Base-by-base conservation (phyloP, 306 rosid genomes). In the Lathyrus oleraceus region DNA sequence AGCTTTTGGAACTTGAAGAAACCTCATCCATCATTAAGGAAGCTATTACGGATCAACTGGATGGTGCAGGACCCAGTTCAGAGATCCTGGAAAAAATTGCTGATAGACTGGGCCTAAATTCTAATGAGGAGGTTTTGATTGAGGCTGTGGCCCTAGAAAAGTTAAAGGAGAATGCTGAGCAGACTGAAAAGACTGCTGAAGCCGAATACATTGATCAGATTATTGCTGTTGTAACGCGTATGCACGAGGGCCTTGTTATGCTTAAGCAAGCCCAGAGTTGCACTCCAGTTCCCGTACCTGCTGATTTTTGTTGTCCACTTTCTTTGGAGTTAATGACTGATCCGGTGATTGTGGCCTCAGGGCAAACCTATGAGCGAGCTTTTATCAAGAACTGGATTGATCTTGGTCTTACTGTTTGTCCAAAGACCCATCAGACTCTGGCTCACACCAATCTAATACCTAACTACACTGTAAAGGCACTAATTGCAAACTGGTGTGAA, bases 281-380 rank as follows among this genome's bases (percentile, higher is more conserved):
- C 79, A 85, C 95, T 66, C 89, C 92, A 12, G 91, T 94, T 71
- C 81, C 84, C 30, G 87, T 91, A 73, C 92, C 92, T 73, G 72
- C 96, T 74, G 99, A 91, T 76, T 95, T 95, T 82, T 95, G 99
- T 72, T 95, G 99, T 79, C 99, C 99, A 71, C 96, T 95, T 70
- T 95, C 99, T 60, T 81, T 95, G 58, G 95, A 95, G 85, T 86
- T 95, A 80, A 95, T 95, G 99, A 95, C 89, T 12, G 99, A 95
- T 86, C 99, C 99, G 0, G 96, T 95, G 62, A 95, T 95, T 45
- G 99, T 95, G 83, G 94, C 97, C 47, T 95, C 99, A 20, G 99
- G 99, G 72, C 99, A 95, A 84, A 95, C 99, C 36, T 95, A 95
- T 72, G 99, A 95, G 85, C 87, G 95, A 64, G 80, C 81, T 62